Base-by-base conservation (phyloP, 2,329 filamentous ascomycete species). In the Sporothrix sp. region DNA sequence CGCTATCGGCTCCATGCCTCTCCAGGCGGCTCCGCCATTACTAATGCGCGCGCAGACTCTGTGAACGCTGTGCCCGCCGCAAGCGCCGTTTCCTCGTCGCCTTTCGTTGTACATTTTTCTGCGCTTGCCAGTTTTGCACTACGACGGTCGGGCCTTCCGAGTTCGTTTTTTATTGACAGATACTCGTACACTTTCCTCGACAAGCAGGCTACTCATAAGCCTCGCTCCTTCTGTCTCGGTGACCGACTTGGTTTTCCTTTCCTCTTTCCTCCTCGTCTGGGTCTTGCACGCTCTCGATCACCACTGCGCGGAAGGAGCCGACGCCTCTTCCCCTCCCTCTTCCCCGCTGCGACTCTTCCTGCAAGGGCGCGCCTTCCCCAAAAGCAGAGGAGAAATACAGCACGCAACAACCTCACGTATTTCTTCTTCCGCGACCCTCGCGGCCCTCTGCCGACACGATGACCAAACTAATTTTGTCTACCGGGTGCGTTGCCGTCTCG, bases 381-480 rank as follows among this genome's bases (percentile, higher is more conserved):
- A n/a, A n/a, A n/a, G n/a, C n/a, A n/a, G n/a, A n/a, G n/a, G n/a
- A n/a, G n/a, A n/a, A n/a, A n/a, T n/a, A n/a, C n/a, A n/a, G n/a
- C n/a, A n/a, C 16, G 13, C 16, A 20, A 35, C 11, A 7, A 35
- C 32, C 32, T 7, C 32, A 4, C 32, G 4, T 5, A 35, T 35
- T 14, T 35, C 32, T 16, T 35, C 25, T 28, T 6, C 25, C 25
- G 25, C 21, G 43, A 43, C 38, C 44, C 21, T 39, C 21, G 48
- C 35, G 37, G 18, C 43, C 43, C 30, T 33, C 25, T 23, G 38
- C 21, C 25, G 45, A 8, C 45, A 39, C 46, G n/a, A 53, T 53
- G 51, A 53, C 51, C 33, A 50, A 36, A 21, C 16, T 53, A 28
- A 50, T 53, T 46, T 47, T 53, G 20, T 53, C 51, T 16, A 53